Evolutionary conservation across 2,329 filamentous ascomycete genomes (phyloP).

Genomic region (Bipolaris oryzae): DNA sequence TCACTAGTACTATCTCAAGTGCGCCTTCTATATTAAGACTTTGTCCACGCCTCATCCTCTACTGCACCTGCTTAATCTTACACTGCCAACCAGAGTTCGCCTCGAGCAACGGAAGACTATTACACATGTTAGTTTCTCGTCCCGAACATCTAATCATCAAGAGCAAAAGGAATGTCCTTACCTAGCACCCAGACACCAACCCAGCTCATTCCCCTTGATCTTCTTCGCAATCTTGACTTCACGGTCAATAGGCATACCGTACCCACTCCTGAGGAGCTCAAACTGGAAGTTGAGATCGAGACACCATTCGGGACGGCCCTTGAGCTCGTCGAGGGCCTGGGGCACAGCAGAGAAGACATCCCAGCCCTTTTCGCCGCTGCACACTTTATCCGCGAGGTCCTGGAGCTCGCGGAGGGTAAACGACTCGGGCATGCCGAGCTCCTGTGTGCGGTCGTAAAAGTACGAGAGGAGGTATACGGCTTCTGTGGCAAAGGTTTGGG

Average conservation of each 20-base stretch:
- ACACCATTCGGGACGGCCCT: constrained; percentile 85
- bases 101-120: constrained; percentile 80
- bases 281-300: constrained; percentile 97
- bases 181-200: constrained; percentile 97
- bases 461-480: constrained; percentile 97
- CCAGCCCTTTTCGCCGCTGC: constrained; percentile 78
- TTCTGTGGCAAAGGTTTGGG: constrained; percentile 88
- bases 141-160: background rate
- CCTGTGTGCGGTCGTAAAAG: constrained; percentile 94
- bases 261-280: constrained; percentile 88
- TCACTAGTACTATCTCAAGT: too few species aligned
- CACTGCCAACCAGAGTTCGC: constrained; percentile 88
- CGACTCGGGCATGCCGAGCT: constrained; percentile 96
- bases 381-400: constrained; percentile 83
- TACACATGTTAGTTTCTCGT: constrained; percentile 45
- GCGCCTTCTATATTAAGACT: too few species aligned
- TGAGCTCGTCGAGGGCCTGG: constrained; percentile 78
- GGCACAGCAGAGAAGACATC: constrained; percentile 77
- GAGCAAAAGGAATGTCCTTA: constrained; percentile 53
- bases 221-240: constrained; percentile 99
- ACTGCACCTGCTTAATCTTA: constrained; percentile 73
- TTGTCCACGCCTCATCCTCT: background rate
- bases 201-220: constrained; percentile 94
- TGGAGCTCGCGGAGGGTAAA: constrained; percentile 92
- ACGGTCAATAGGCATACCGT: constrained; percentile 95